Conservation (phyloP, 164 flowering plant genomes). For the Annona cherimola region DNA sequence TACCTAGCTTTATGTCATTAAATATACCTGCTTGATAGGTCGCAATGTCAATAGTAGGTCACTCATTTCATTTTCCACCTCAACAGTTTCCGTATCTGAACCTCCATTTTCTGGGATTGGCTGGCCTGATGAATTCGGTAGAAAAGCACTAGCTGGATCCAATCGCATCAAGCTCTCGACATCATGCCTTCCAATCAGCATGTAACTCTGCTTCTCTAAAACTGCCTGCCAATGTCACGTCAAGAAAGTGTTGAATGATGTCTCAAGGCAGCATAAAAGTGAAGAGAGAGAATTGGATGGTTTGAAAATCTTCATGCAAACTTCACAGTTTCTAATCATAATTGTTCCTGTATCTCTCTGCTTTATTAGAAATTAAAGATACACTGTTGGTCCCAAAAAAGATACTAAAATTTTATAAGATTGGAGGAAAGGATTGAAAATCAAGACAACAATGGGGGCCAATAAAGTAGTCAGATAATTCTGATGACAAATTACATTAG, state of each 20-base stretch:
- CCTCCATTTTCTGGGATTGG: constrained; percentile 26
- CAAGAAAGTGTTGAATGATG: background rate
- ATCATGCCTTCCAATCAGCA: constrained; percentile 98
- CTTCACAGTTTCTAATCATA: too few species aligned
- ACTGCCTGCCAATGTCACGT: constrained; percentile 68
- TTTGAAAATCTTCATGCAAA: background rate
- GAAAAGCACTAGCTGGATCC: constrained; percentile 80
- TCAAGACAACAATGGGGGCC: too few species aligned
- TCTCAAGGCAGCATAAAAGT: background rate
- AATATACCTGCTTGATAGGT: constrained; percentile 87
- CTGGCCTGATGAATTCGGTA: constrained; percentile 54
- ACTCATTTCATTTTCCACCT: constrained; percentile 66
- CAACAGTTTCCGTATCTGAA: constrained; percentile 54
- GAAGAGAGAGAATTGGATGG: background rate
- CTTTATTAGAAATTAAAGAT: background rate
- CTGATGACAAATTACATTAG: too few species aligned
- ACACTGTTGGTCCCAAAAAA: too few species aligned
- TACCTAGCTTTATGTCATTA: background rate
- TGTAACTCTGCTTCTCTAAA: constrained; percentile 96
- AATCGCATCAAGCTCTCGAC: constrained; percentile 80
- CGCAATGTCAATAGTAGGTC: constrained; percentile 62
- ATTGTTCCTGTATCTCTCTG: background rate
- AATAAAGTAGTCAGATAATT: too few species aligned
- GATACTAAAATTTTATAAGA: too few species aligned
- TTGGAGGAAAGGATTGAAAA: too few species aligned